A percentile compares a stretch with the other conserved stretches of the same genome.
Evolutionary conservation across 768 basidiomycete species (phyloP).

Genomic region (Fomitopsis serialis): DNA sequence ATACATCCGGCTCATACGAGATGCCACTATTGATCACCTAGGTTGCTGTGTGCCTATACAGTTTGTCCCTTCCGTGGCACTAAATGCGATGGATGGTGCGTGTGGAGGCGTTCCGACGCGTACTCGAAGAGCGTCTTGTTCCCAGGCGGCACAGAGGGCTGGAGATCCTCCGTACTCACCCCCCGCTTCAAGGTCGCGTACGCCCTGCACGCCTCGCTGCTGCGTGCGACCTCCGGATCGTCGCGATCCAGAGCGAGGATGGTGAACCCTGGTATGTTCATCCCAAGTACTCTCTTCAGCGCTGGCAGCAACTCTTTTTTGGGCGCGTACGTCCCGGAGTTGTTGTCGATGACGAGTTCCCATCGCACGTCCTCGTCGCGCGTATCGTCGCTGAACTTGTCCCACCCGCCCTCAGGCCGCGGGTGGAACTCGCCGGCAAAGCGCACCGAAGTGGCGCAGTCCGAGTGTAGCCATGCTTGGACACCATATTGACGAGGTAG

Average conservation of each 20-base stretch:
- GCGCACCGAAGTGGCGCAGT: conserved; percentile 59
- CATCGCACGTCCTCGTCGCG: conserved; percentile 56
- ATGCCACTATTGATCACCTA: no score
- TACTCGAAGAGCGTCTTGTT: conserved; percentile 44
- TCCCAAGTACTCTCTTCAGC: conserved; percentile 57
- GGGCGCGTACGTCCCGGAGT: conserved; percentile 81
- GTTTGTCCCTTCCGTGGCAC: no score
- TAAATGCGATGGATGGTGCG: neutral
- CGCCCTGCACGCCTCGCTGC: conserved; percentile 59
- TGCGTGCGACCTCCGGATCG: conserved; percentile 50
- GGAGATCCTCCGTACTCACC: conserved; percentile 50
- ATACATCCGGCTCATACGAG: no score
- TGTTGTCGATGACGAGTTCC: conserved; percentile 85
- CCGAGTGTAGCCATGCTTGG: conserved; percentile 82
- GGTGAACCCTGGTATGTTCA: conserved; percentile 64
- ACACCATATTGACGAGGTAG: conserved; percentile 82
- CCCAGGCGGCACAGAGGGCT: conserved; percentile 54
- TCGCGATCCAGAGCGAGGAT: conserved; percentile 51
- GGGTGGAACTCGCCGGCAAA: conserved; percentile 80
- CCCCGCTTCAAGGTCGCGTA: conserved; percentile 62
- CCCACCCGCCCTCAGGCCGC: conserved; percentile 65
- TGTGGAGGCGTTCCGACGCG: neutral
- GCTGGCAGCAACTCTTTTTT: conserved; percentile 55
- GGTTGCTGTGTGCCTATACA: no score
- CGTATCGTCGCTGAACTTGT: conserved; percentile 47